phyloP scores from a whole-genome alignment of 495 filamentous ascomycete species.

The Tuber magnatum region DNA sequence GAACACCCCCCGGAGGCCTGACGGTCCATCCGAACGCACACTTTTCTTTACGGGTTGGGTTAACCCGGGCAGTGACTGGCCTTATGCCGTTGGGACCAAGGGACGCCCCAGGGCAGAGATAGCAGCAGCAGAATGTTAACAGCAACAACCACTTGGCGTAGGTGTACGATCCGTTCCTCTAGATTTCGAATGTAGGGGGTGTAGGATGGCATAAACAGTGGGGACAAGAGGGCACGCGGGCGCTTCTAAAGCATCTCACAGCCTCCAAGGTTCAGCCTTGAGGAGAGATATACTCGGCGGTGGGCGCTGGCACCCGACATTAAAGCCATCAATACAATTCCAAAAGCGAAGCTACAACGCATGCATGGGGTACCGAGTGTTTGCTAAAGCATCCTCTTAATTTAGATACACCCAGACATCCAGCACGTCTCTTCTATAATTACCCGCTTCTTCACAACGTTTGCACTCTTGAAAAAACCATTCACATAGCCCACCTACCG shows the following conservation, averaged over 20 bases:
- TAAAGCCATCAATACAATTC: neutral
- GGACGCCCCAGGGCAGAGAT: no score
- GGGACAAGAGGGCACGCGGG: neutral
- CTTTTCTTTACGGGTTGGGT: neutral
- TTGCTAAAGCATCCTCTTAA: no score
- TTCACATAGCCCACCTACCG: no score
- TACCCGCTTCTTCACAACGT: no score
- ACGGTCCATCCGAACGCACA: neutral
- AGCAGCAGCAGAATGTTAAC: neutral
- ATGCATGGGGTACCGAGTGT: no score
- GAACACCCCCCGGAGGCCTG: neutral
- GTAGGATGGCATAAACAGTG: neutral
- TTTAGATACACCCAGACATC: neutral
- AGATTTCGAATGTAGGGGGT: neutral
- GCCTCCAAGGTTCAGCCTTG: neutral
- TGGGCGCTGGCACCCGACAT: neutral
- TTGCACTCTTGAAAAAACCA: neutral
- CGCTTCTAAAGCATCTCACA: neutral
- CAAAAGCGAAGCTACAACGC: neutral
- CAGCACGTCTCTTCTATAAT: neutral
- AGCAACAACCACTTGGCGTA: neutral
- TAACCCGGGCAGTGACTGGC: neutral
- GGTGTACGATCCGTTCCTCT: no score
- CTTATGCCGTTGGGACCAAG: neutral
- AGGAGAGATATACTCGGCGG: neutral